These are phyloP conservation scores for Flaveria bidentis DNA, from an alignment of 129 eudicot genomes.

Conservation along the genomic window DNA sequence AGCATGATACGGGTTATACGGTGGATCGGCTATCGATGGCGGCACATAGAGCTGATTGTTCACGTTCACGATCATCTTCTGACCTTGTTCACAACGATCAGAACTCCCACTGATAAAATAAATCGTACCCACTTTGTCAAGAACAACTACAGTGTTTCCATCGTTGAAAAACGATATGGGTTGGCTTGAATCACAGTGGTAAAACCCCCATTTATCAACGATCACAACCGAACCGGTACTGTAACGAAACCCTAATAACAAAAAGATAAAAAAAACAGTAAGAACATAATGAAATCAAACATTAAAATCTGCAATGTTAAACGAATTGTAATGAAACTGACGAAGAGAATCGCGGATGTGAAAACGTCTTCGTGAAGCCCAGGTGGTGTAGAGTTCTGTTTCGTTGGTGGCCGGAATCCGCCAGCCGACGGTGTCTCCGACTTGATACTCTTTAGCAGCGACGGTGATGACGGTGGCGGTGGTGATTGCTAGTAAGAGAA, in stretches of 20 bases:
- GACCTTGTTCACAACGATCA: conserved; percentile 33
- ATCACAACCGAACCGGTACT: conserved; percentile 29
- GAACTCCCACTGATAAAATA: conserved; percentile 39
- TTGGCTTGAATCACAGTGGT: conserved; percentile 32
- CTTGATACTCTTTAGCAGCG: conserved; percentile 29
- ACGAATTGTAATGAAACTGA: conserved; percentile 3
- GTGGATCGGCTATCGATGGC: conserved; percentile 8
- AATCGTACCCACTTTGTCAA: conserved; percentile 26
- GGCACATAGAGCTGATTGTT: neutral
- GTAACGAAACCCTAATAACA: conserved; percentile 38
- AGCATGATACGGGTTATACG: neutral
- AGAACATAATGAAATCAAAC: neutral
- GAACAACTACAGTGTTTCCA: conserved; percentile 35
- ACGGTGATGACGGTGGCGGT: neutral
- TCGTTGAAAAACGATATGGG: conserved; percentile 14
- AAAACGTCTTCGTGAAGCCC: conserved; percentile 38
- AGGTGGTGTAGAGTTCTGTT: conserved; percentile 39
- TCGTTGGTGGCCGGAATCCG: conserved; percentile 33
- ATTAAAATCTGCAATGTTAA: too few species aligned
- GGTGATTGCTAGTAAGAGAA: conserved; percentile 8
- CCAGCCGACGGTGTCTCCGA: conserved; percentile 41
- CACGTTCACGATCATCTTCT: conserved; percentile 31
- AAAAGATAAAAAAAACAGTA: neutral
- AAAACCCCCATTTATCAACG: conserved; percentile 24
- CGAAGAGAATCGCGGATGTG: conserved; percentile 33